Evolutionary conservation across 495 filamentous ascomycete species (phyloP).

Genomic region (Aspergillus panamensis): DNA sequence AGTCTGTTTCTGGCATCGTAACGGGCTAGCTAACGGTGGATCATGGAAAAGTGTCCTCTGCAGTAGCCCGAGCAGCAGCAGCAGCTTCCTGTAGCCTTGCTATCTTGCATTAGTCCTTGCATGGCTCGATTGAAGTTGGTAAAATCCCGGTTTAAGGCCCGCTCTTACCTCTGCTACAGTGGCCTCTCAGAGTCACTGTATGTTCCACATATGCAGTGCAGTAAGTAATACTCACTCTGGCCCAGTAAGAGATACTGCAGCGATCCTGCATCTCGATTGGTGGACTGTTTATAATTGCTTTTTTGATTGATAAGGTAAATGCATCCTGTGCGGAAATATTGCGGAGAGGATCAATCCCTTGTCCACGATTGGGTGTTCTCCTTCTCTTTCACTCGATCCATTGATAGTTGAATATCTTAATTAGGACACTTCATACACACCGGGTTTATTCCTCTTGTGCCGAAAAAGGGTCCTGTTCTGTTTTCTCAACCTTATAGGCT

Average conservation of each 20-base stretch:
- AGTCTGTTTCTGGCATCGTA: slow-evolving; percentile 18
- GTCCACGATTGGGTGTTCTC: background rate
- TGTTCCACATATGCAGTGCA: slow-evolving; percentile 12
- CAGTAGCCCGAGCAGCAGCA: slow-evolving; percentile 23
- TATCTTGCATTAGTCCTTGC: slow-evolving; percentile 30
- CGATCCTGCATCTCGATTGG: slow-evolving; percentile 10
- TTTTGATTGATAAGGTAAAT: slow-evolving; percentile 19
- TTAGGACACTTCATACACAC: background rate
- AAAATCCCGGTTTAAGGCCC: slow-evolving; percentile 20
- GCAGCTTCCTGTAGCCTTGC: slow-evolving; percentile 23
- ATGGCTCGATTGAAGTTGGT: slow-evolving; percentile 20
- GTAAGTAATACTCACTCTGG: slow-evolving; percentile 8
- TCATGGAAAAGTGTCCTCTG: slow-evolving; percentile 24
- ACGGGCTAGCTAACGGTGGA: slow-evolving; percentile 14
- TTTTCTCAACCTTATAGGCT: background rate
- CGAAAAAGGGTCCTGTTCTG: background rate
- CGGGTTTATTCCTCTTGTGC: background rate
- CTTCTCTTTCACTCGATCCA: background rate
- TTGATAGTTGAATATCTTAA: background rate
- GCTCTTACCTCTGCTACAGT: slow-evolving; percentile 19
- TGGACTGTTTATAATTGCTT: slow-evolving; percentile 11
- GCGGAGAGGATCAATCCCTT: slow-evolving; percentile 10
- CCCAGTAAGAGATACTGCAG: slow-evolving; percentile 8
- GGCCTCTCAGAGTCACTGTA: slow-evolving; percentile 5
- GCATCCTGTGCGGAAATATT: slow-evolving; percentile 9